phyloP scores from a whole-genome alignment of 2,329 filamentous ascomycete genomes.

The Colletotrichum magnum region DNA sequence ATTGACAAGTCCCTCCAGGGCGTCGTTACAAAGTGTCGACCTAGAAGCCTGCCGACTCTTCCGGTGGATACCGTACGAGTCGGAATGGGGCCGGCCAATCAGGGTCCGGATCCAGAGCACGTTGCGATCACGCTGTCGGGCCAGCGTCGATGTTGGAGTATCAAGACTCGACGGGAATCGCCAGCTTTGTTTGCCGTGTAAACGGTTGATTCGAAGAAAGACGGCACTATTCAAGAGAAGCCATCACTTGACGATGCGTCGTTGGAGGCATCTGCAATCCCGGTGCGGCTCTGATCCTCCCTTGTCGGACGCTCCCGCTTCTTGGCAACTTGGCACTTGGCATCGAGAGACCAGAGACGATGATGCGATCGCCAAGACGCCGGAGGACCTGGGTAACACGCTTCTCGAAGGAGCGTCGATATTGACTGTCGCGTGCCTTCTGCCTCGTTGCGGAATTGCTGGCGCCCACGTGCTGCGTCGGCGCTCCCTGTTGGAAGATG shows the following conservation, averaged over 20 bases:
- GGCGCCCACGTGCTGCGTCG: slow-evolving; percentile 22
- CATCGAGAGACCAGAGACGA: slow-evolving; percentile 8
- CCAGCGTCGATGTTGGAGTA: not conserved
- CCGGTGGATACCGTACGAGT: slow-evolving; percentile 23
- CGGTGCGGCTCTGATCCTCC: slow-evolving; percentile 35
- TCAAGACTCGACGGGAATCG: not conserved
- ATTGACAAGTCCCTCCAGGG: slow-evolving; percentile 17
- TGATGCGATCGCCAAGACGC: slow-evolving; percentile 30
- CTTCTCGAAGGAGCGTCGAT: slow-evolving; percentile 13
- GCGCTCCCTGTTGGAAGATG: slow-evolving; percentile 25
- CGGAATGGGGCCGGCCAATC: slow-evolving; percentile 21
- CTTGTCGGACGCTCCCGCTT: slow-evolving; percentile 29
- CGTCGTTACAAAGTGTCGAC: slow-evolving; percentile 4
- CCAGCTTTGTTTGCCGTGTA: not conserved
- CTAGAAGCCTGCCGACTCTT: slow-evolving; percentile 9
- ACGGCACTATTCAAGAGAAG: no score
- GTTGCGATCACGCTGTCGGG: slow-evolving; percentile 13
- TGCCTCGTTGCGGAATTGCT: slow-evolving; percentile 23
- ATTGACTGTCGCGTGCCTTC: slow-evolving; percentile 34
- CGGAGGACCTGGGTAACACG: slow-evolving; percentile 16
- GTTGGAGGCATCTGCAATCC: slow-evolving; percentile 5
- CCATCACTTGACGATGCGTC: not conserved
- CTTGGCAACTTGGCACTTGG: slow-evolving; percentile 39
- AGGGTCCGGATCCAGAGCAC: slow-evolving; percentile 12
- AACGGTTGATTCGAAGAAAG: no score